Conservation (phyloP, 2,329 filamentous ascomycete species). For the Diplodia seriata region DNA sequence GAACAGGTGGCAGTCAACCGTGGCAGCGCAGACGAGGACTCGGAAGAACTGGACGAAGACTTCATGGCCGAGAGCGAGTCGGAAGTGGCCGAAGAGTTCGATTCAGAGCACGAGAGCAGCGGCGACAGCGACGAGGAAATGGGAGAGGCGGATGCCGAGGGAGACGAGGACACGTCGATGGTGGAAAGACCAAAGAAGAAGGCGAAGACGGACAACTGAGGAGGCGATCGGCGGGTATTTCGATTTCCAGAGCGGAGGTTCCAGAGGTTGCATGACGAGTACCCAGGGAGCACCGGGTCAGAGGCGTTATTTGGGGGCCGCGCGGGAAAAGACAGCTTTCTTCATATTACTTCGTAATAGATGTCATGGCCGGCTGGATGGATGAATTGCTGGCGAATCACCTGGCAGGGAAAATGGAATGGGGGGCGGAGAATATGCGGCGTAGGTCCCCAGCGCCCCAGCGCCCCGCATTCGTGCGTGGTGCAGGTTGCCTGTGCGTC, state of each 20-base stretch:
- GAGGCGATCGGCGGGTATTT: slow-evolving; percentile 6
- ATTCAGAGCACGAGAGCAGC: slow-evolving; percentile 87
- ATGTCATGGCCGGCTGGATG: neutral
- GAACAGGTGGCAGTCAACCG: slow-evolving; percentile 80
- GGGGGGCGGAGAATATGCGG: slow-evolving; percentile 25
- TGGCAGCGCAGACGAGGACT: slow-evolving; percentile 93
- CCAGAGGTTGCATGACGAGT: slow-evolving; percentile 17
- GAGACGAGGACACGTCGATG: slow-evolving; percentile 60
- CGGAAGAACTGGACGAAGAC: slow-evolving; percentile 94
- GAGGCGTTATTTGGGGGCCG: slow-evolving; percentile 12
- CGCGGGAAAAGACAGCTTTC: slow-evolving; percentile 12
- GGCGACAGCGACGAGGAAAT: slow-evolving; percentile 72
- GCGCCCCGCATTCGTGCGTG: slow-evolving; percentile 19
- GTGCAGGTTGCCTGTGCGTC: slow-evolving; percentile 29
- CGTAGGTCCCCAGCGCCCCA: neutral
- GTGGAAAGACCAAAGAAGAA: slow-evolving; percentile 70
- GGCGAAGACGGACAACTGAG: slow-evolving; percentile 56
- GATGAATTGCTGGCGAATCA: slow-evolving; percentile 21
- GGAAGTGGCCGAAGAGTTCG: slow-evolving; percentile 95
- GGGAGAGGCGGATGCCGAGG: slow-evolving; percentile 64
- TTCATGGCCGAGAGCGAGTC: slow-evolving; percentile 92
- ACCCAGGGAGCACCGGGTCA: slow-evolving; percentile 42
- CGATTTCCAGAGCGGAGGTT: slow-evolving; percentile 18
- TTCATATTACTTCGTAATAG: neutral
- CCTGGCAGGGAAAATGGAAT: neutral